Percentiles rank a stretch among this genome's conserved stretches.
Evolutionary conservation across 306 rosid species (phyloP).

Genomic region (Quercus parvula): DNA sequence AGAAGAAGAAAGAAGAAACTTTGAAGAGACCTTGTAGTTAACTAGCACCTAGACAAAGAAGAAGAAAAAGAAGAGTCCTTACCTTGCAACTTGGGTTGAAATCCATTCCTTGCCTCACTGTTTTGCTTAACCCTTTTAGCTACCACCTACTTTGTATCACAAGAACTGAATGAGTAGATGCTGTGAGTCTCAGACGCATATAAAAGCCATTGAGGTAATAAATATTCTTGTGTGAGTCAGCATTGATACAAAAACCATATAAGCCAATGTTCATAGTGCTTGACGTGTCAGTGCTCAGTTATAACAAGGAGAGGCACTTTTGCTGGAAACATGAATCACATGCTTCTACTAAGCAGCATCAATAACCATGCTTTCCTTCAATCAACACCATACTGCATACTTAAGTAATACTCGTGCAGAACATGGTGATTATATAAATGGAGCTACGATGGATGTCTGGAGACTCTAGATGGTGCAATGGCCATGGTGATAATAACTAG

Average conservation of each 20-base stretch:
- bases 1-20: background rate
- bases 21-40: no score
- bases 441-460: background rate
- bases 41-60: background rate
- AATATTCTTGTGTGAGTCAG: constrained; percentile 19
- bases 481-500: background rate
- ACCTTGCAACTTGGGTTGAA: constrained; percentile 56
- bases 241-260: background rate
- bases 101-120: constrained; percentile 41
- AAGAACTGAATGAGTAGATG: background rate
- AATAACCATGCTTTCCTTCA: no score
- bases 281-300: no score
- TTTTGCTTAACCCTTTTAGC: background rate
- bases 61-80: constrained; percentile 13
- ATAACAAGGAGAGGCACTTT: no score
- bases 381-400: background rate
- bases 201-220: background rate
- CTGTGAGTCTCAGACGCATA: background rate
- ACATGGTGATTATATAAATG: background rate
- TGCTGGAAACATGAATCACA: background rate
- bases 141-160: constrained; percentile 13
- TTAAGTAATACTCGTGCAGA: background rate
- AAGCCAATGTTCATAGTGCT: background rate
- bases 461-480: background rate
- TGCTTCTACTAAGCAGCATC: background rate